Evolutionary conservation across 441 rosid genomes (phyloP), one percentile per base, ranked within the genome.

Genomic region (Arabidopsis hybrid): DNA sequence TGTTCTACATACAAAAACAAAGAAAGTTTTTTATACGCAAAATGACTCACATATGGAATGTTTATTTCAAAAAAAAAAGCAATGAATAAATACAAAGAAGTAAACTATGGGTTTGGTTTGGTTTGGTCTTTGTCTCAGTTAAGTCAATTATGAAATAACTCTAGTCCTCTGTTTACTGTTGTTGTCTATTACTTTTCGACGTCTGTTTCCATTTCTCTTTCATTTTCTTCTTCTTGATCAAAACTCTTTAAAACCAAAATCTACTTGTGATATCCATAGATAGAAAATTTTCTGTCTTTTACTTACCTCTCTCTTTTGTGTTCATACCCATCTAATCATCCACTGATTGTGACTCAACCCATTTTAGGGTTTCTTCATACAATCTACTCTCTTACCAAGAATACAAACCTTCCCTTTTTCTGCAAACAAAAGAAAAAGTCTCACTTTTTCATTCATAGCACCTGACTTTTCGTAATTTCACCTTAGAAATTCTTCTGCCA

Each of bases 91-190:
- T 8, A 34, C 46, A 11, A 39, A 21, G 26, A 51, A 21, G 26
- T 21, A 39, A 39, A 52, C 0, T 40, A 14, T 39, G 61, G 2
- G 51, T 53, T 40, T 34, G 11, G 69, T 53, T 40, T 34, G 11
- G 69, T 62, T 62, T 62, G 65, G 50, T 60, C 51, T 63, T 72
- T 64, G 58, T 47, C 65, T 63, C 3, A 40, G 34, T 65, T 38
- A 1, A 73, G 77, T 65, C 66, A 65, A 65, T 3, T 36, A 16
- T 36, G 71, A 21, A 45, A 65, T 56, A 65, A 65, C 60, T 73
- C 10, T 65, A 57, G 71, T 73, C 65, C 51, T 73, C 49, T 55
- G 18, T 45, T 72, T 62, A 16, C 43, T 70, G 8, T 26, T 21
- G 32, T 31, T 4, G 32, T 13, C 16, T 60, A 32, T 58, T 35